A percentile compares a stretch with the other conserved stretches of the same genome.
These are phyloP conservation scores for Capniomyces stellatus DNA, from an alignment of 371 early-diverging fungal genomes.

Conservation along the genomic window DNA sequence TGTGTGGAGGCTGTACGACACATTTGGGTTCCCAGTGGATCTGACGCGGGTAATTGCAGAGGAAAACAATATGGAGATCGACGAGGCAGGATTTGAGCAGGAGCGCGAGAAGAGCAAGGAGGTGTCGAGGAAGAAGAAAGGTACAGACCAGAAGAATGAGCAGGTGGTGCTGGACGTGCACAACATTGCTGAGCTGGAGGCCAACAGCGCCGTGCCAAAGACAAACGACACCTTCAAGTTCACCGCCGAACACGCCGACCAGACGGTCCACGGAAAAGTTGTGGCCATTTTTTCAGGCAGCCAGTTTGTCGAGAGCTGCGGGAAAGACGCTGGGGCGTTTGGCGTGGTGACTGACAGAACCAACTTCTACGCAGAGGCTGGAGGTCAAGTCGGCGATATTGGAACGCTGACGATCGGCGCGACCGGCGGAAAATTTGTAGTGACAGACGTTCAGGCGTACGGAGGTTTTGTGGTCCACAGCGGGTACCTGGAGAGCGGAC, in stretches of 20 bases:
- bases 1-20: constrained; percentile 98
- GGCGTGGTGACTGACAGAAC: constrained; percentile 93
- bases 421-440: constrained; percentile 68
- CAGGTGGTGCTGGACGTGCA: constrained; percentile 80
- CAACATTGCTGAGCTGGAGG: constrained; percentile 70
- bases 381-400: constrained; percentile 98
- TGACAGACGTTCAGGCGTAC: constrained; percentile 91
- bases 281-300: constrained; percentile 15
- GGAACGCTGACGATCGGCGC: constrained; percentile 74
- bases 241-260: constrained; percentile 1
- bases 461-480: constrained; percentile 95
- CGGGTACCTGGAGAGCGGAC: constrained; percentile 82
- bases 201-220: constrained; percentile 43
- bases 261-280: constrained; percentile 13
- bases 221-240: constrained; percentile 91
- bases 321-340: constrained; percentile 25
- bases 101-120: constrained; percentile 75
- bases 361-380: constrained; percentile 97
- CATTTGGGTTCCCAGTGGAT: constrained; percentile 99
- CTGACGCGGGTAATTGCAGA: constrained; percentile 96
- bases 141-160: constrained; percentile 19
- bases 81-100: constrained; percentile 68
- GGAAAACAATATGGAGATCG: constrained; percentile 77
- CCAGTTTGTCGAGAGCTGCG: constrained; percentile 7
- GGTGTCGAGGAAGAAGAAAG: constrained; percentile 48